Evolutionary conservation across 176 grass and related monocot species (phyloP), one percentile per base, ranked within the genome.

Genomic region (Chloris gayana): DNA sequence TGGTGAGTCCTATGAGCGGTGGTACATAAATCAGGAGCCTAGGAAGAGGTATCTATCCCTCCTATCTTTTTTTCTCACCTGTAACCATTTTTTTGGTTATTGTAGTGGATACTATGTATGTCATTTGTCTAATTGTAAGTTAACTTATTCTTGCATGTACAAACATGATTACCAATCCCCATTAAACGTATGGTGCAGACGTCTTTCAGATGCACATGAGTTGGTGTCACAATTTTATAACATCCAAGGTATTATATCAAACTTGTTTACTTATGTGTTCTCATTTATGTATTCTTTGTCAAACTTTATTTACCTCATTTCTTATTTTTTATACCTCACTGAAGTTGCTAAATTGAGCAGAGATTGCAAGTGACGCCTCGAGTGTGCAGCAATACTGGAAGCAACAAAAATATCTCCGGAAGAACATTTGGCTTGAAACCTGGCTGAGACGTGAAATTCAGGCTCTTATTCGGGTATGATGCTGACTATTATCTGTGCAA

Each of bases 401-500:
- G 64, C 74, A 88, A 35, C 15, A 44, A 0, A 80, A 59, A 35
- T 88, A 83, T 76, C 79, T 88, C 1, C 70, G 69, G 30, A 88
- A 67, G 64, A 88, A 92, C 7, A 75, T 38, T 22, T 86, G 83
- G 86, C 75, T 88, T 73, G 45, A 92, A 76, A 86, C 65, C 26
- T 92, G 90, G 90, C 22, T 92, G 17, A 86, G 83, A 72, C 31
- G 59, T 49, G 90, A 92, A 86, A 74, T 92, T 83, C 83, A 92
- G 74, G 83, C 83, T 60, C 74, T 92, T 59, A 92, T 64, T 21
- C 79, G 64, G 75, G 90, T 88, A 71, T 4, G 46, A 6, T 77
- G 25, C 47, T 62, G 35, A 33, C 24, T 19, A 19, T 44, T 65
- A 71, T 7, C 14, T 34, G 33, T 9, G 33, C 3, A 44, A 14